Conservation (phyloP, 306 rosid genomes). For the Cyclanthera cordifolia region DNA sequence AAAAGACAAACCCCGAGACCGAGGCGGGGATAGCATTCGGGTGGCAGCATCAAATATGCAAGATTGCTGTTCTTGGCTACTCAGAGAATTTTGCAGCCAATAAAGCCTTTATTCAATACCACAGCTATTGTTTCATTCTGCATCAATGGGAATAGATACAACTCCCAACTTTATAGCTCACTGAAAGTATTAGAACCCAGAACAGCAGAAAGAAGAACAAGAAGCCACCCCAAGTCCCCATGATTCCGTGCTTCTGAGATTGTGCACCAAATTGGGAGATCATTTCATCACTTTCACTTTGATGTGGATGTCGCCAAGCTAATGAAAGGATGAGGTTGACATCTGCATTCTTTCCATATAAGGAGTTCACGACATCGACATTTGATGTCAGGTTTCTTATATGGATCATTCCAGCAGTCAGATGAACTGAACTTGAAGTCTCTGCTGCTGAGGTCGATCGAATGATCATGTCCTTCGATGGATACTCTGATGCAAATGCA, state of each 20-base stretch:
- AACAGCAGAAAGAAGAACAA: constrained; percentile 53
- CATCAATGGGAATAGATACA: constrained; percentile 28
- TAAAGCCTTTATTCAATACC: neutral
- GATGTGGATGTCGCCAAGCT: constrained; percentile 27
- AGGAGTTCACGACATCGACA: constrained; percentile 37
- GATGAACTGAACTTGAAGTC: constrained; percentile 53
- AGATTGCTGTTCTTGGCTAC: constrained; percentile 4
- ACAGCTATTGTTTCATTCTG: neutral
- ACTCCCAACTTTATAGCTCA: constrained; percentile 63
- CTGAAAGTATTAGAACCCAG: constrained; percentile 55
- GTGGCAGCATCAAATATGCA: neutral
- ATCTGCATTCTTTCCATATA: constrained; percentile 47
- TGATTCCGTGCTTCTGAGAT: constrained; percentile 41
- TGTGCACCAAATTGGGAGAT: constrained; percentile 22
- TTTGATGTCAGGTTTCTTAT: constrained; percentile 39
- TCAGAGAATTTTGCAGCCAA: neutral
- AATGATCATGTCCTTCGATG: constrained; percentile 44
- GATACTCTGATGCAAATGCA: constrained; percentile 76
- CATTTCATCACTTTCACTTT: constrained; percentile 17
- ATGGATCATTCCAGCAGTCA: constrained; percentile 73
- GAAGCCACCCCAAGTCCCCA: constrained; percentile 49
- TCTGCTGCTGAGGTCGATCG: constrained; percentile 35
- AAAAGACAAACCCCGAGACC: neutral
- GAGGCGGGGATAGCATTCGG: neutral
- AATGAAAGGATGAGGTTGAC: constrained; percentile 33